These are phyloP conservation scores for Lupinus albus DNA, from an alignment of 306 rosid genomes.

Conservation along the genomic window DNA sequence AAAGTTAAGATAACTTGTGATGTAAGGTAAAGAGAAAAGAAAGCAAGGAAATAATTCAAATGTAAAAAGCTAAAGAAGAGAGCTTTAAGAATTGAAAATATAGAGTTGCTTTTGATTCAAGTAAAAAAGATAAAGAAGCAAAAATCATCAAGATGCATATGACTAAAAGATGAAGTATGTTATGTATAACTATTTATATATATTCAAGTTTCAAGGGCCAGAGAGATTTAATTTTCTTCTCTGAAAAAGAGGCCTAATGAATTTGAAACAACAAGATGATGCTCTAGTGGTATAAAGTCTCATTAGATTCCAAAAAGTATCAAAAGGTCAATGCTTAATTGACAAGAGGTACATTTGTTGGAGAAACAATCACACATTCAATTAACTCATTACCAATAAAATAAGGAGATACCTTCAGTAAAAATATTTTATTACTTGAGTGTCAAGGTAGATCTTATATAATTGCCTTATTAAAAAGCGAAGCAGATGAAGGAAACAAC, in stretches of 20 bases:
- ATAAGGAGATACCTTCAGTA: too few relatives aligned
- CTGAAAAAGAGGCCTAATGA: slow-evolving; percentile 38
- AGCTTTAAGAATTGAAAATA: neutral
- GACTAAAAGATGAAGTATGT: slow-evolving; percentile 43
- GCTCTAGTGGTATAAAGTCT: too few relatives aligned
- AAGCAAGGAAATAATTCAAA: slow-evolving; percentile 34
- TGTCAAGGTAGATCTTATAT: slow-evolving; percentile 1
- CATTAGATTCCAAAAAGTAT: too few relatives aligned
- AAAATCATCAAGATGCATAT: slow-evolving; percentile 15
- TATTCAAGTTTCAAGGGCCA: slow-evolving; percentile 34
- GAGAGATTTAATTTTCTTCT: slow-evolving; percentile 35
- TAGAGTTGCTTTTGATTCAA: slow-evolving; percentile 30
- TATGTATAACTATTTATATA: slow-evolving; percentile 34
- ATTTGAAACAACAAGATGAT: too few relatives aligned
- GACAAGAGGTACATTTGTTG: too few relatives aligned
- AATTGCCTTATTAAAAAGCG: slow-evolving; percentile 24
- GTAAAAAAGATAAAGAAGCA: slow-evolving; percentile 49
- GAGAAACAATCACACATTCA: too few relatives aligned
- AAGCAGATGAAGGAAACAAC: slow-evolving; percentile 29
- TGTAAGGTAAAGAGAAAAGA: neutral
- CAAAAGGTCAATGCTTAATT: too few relatives aligned
- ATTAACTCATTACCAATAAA: too few relatives aligned
- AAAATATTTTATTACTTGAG: neutral
- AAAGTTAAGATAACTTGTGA: slow-evolving; percentile 16
- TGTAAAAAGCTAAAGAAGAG: slow-evolving; percentile 2